Percentiles rank a stretch among this genome's conserved stretches.
These are phyloP conservation scores for Pseudogymnoascus sp. DNA, from an alignment of 2,329 filamentous ascomycete species.

Conservation along the genomic window DNA sequence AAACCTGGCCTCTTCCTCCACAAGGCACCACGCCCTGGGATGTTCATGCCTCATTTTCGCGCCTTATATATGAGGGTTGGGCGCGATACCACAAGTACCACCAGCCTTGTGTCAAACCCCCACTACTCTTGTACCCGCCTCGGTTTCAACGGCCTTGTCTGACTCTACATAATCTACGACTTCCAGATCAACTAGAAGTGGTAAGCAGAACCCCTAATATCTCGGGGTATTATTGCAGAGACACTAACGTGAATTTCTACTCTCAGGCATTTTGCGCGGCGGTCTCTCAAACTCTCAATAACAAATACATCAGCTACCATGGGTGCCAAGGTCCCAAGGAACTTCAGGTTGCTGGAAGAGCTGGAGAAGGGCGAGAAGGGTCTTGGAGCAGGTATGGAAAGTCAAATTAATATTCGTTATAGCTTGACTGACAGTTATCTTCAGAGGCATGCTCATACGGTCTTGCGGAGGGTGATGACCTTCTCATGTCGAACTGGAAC, in stretches of 20 bases:
- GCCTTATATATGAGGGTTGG: background rate
- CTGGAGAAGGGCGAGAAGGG: conserved; percentile 99
- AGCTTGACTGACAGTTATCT: conserved; percentile 12
- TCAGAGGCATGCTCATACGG: conserved; percentile 95
- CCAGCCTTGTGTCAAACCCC: conserved; percentile 8
- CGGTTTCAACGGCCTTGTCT: conserved; percentile 8
- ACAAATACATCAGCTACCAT: conserved; percentile 18
- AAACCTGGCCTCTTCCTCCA: background rate
- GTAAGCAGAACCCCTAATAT: background rate
- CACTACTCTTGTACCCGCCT: conserved; percentile 8
- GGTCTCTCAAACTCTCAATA: background rate
- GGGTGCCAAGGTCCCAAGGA: conserved; percentile 75
- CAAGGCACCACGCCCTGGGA: background rate
- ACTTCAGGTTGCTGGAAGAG: conserved; percentile 95
- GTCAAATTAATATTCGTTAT: background rate
- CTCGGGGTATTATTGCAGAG: background rate
- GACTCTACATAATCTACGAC: background rate
- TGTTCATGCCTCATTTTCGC: background rate
- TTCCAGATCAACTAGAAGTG: background rate
- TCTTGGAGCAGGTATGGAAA: conserved; percentile 67
- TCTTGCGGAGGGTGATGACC: conserved; percentile 85
- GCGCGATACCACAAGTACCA: background rate
- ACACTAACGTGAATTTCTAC: background rate
- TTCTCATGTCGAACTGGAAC: conserved; percentile 98
- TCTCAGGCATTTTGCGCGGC: background rate